Percentiles rank a stretch among this genome's conserved stretches.
phyloP scores from a whole-genome alignment of 2,329 filamentous ascomycete genomes.

The Pestalotiopsis fici region DNA sequence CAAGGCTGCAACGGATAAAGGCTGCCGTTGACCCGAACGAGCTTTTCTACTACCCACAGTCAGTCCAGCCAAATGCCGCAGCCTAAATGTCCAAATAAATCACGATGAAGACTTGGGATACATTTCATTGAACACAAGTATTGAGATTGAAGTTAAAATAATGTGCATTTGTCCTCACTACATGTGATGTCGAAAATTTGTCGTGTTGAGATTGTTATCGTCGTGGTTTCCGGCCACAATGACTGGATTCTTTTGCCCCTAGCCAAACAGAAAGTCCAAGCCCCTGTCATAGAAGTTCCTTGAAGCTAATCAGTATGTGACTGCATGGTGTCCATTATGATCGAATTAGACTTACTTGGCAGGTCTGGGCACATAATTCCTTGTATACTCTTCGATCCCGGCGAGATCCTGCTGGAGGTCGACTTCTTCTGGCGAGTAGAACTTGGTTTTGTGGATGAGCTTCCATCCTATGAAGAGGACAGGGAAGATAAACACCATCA shows the following conservation, averaged over 20 bases:
- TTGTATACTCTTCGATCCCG: constrained; percentile 69
- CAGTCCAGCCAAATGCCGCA: constrained; percentile 2
- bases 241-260: background rate
- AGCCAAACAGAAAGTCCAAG: background rate
- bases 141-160: no score
- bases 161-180: no score
- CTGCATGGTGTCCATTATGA: background rate
- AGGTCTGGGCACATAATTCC: constrained; percentile 55
- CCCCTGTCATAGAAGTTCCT: constrained; percentile 2
- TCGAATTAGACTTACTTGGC: constrained; percentile 45
- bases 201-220: background rate
- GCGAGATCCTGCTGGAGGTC: constrained; percentile 64
- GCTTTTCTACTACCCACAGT: constrained; percentile 8
- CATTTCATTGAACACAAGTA: no score
- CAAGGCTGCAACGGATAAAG: constrained; percentile 4
- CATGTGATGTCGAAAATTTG: no score
- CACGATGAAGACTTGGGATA: no score
- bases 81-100: background rate
- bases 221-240: background rate
- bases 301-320: background rate
- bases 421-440: constrained; percentile 56
- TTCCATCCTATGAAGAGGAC: constrained; percentile 73
- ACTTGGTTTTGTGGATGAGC: constrained; percentile 62
- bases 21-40: constrained; percentile 4
- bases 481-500: constrained; percentile 73